A percentile compares a stretch with the other conserved stretches of the same genome.
These are phyloP conservation scores for Fusarium cyanostomum DNA, from an alignment of 2,329 filamentous ascomycete genomes.

Conservation along the genomic window DNA sequence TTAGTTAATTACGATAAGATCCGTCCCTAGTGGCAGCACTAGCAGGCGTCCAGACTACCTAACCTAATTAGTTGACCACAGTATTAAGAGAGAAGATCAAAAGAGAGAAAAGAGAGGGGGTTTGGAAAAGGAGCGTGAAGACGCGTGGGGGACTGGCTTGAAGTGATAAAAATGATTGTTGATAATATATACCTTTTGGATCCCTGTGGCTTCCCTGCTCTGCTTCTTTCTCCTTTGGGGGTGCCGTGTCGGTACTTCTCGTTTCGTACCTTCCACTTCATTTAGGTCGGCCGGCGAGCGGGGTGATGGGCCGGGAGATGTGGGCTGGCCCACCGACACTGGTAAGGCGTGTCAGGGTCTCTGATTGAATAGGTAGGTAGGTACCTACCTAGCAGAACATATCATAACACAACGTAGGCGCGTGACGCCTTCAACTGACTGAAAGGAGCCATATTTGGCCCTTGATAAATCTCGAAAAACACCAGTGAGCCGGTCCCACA, in stretches of 20 bases:
- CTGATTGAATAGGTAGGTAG: too few species aligned
- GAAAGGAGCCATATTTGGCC: too few species aligned
- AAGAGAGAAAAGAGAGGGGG: not conserved
- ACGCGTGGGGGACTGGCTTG: constrained; percentile 9
- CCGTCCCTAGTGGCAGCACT: constrained; percentile 21
- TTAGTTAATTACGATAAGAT: constrained; percentile 33
- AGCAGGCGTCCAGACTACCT: constrained; percentile 9
- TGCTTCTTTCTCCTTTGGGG: constrained; percentile 24
- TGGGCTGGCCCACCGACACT: too few species aligned
- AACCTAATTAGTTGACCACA: not conserved
- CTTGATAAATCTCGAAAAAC: too few species aligned
- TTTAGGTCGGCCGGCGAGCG: too few species aligned
- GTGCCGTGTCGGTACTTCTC: constrained; percentile 9
- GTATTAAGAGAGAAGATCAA: not conserved
- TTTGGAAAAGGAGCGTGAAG: constrained; percentile 9
- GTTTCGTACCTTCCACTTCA: constrained; percentile 9
- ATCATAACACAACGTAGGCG: too few species aligned
- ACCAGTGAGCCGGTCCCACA: too few species aligned
- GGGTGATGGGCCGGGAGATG: too few species aligned
- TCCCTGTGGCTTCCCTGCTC: not conserved
- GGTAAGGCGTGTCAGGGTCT: too few species aligned
- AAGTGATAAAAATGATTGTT: not conserved
- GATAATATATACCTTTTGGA: constrained; percentile 14
- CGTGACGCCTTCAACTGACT: too few species aligned
- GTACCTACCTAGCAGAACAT: too few species aligned